Evolutionary conservation across 2,329 filamentous ascomycete species (phyloP).

Genomic region (Sarocladiaceae sp.): DNA sequence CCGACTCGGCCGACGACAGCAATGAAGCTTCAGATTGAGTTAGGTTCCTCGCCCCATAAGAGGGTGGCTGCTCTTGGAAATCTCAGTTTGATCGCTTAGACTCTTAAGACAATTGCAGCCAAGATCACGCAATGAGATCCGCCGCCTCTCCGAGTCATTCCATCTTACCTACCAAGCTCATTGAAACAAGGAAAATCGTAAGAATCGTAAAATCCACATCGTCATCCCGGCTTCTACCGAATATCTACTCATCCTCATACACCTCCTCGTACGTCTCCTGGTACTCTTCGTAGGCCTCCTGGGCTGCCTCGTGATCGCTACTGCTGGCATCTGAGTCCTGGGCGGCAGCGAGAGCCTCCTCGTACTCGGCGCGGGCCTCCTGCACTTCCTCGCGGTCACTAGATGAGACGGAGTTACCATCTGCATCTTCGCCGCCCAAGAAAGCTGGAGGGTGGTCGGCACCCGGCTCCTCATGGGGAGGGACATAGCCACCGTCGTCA

Average conservation of each 20-base stretch:
- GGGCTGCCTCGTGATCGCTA: conserved; percentile 44
- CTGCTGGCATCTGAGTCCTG: conserved; percentile 39
- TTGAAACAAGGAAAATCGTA: neutral
- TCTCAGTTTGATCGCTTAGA: no score
- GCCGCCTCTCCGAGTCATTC: no score
- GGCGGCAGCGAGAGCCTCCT: conserved; percentile 34
- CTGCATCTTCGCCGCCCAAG: conserved; percentile 31
- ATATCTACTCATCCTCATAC: conserved; percentile 26
- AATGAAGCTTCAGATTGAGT: no score
- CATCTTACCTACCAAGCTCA: no score
- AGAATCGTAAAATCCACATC: no score
- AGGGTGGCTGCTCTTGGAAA: no score
- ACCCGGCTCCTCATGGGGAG: conserved; percentile 8
- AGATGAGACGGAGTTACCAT: conserved; percentile 34
- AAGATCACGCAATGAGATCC: no score
- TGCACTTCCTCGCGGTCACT: conserved; percentile 36
- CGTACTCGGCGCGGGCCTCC: conserved; percentile 36
- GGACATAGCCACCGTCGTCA: conserved; percentile 8
- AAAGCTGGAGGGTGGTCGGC: conserved; percentile 24
- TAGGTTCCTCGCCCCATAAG: no score
- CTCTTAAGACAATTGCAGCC: no score
- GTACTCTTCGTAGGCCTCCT: conserved; percentile 46
- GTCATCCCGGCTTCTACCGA: neutral
- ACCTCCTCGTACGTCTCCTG: conserved; percentile 42
- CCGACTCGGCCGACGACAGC: neutral